A percentile compares a stretch with the other conserved stretches of the same genome.
Evolutionary conservation across 2,329 filamentous ascomycete species (phyloP).

Genomic region (Cadophora gregata): DNA sequence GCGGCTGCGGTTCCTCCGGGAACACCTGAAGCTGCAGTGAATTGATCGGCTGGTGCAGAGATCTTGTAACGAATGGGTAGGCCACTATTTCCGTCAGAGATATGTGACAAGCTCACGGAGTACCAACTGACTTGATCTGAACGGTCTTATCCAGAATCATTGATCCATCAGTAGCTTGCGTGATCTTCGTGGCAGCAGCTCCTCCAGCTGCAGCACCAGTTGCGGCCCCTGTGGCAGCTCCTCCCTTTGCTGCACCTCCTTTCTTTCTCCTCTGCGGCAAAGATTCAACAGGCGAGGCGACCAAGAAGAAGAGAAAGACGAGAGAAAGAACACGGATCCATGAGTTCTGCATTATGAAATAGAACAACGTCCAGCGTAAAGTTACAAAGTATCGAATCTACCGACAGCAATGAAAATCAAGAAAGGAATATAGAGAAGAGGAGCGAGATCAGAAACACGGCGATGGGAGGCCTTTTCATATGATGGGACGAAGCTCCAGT

Average conservation of each 20-base stretch:
- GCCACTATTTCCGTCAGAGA: slow-evolving; percentile 46
- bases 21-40: slow-evolving; percentile 56
- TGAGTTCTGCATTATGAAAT: slow-evolving; percentile 31
- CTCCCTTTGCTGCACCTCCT: slow-evolving; percentile 9
- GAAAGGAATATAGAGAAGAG: slow-evolving; percentile 12
- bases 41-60: slow-evolving; percentile 59
- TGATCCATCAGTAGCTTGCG: slow-evolving; percentile 57
- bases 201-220: slow-evolving; percentile 24
- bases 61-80: slow-evolving; percentile 62
- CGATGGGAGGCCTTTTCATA: slow-evolving; percentile 2
- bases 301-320: slow-evolving; percentile 27
- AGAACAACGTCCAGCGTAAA: slow-evolving; percentile 37
- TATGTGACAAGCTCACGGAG: background rate
- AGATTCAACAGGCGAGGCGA: slow-evolving; percentile 32
- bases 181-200: slow-evolving; percentile 23
- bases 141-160: slow-evolving; percentile 61
- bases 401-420: slow-evolving; percentile 21
- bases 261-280: slow-evolving; percentile 33
- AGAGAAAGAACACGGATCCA: slow-evolving; percentile 35
- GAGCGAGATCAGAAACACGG: slow-evolving; percentile 5
- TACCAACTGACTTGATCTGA: slow-evolving; percentile 54
- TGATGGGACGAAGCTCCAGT: slow-evolving; percentile 26
- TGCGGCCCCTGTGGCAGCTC: slow-evolving; percentile 14
- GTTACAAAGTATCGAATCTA: slow-evolving; percentile 13
- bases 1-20: slow-evolving; percentile 49